These are phyloP conservation scores for Forsythia viridissima DNA, from an alignment of 257 asterid species.

Conservation along the genomic window DNA sequence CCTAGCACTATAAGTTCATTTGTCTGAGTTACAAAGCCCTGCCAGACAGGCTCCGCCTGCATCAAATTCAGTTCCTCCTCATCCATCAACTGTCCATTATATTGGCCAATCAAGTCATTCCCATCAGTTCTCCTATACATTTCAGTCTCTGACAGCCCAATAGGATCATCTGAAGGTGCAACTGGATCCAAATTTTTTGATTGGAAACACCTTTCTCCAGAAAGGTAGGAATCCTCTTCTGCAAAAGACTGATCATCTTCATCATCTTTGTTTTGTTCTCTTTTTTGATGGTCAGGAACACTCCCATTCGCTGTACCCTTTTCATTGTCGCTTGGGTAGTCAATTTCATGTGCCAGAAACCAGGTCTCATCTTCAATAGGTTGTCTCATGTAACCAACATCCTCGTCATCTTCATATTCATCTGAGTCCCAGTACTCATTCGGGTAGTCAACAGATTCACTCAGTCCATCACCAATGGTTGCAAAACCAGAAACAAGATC, in stretches of 20 bases:
- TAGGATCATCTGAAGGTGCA: slow-evolving; percentile 56
- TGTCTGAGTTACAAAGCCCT: slow-evolving; percentile 81
- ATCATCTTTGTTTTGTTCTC: slow-evolving; percentile 63
- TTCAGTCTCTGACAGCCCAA: slow-evolving; percentile 49
- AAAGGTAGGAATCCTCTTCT: slow-evolving; percentile 87
- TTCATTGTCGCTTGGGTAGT: slow-evolving; percentile 95
- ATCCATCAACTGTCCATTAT: slow-evolving; percentile 90
- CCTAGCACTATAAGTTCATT: slow-evolving; percentile 76
- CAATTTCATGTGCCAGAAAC: slow-evolving; percentile 98
- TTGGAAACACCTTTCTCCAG: slow-evolving; percentile 74
- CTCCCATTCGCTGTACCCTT: slow-evolving; percentile 83
- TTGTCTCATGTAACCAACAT: slow-evolving; percentile 94
- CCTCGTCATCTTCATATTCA: slow-evolving; percentile 95
- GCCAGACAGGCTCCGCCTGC: slow-evolving; percentile 90
- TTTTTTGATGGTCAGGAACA: slow-evolving; percentile 77
- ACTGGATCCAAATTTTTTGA: slow-evolving; percentile 61
- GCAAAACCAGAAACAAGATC: slow-evolving; percentile 98
- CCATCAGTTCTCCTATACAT: slow-evolving; percentile 45
- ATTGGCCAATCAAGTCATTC: slow-evolving; percentile 61
- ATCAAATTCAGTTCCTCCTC: slow-evolving; percentile 80
- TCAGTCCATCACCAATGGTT: slow-evolving; percentile 54
- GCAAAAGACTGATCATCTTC: slow-evolving; percentile 87
- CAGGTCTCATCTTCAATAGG: slow-evolving; percentile 98
- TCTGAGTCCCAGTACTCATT: slow-evolving; percentile 98
- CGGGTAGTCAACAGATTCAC: slow-evolving; percentile 78